Base-by-base conservation (phyloP, 2,329 filamentous ascomycete species). In the Cladosporium sp. region DNA sequence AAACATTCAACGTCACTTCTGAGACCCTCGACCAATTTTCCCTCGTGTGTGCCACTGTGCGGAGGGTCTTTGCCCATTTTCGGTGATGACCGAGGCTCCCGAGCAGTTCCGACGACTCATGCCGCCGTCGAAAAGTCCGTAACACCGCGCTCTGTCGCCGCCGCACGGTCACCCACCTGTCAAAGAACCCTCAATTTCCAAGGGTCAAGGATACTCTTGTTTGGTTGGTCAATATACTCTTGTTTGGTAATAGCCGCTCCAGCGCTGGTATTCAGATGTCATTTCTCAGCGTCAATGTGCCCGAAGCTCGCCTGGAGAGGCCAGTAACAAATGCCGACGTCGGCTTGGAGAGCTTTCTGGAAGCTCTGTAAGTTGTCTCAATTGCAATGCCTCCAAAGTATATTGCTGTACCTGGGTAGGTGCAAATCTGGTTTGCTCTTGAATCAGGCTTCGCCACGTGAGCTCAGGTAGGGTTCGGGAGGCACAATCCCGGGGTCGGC, bases 21-120 rank as follows among this genome's bases (percentile, higher is more conserved):
- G 28, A 45, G 42, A 45, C 42, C 22, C 42, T 45, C 42, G 42
- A 45, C 42, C 24, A 22, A 32, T 32, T 32, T 32, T 32, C 28
- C 28, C 36, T 39, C 42, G 22, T 24, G 20, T n/a, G 22, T 10
- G 8, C 28, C 42, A 25, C 10, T 17, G 4, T 32, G 22, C 52
- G 52, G 39, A 55, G 40, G 40, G 32, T 36, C 17, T 17, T 17
- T 10, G 28, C 8, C 52, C 39, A 37, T 36, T 36, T 37, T 55
- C 52, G 52, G 52, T 47, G 39, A 17, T 37, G 48, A 40, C 52
- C 52, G 52, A 55, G 8, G 52, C 32, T 40, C 36, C 52, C 52
- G 52, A 45, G 40, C 40, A 35, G 17, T 35, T 17, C 40, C 40
- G 32, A 47, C 28, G 28, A 32, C 28, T 32, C 28, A n/a, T n/a